Conservation (phyloP, 345 rosid species). For the Salix viminalis region DNA sequence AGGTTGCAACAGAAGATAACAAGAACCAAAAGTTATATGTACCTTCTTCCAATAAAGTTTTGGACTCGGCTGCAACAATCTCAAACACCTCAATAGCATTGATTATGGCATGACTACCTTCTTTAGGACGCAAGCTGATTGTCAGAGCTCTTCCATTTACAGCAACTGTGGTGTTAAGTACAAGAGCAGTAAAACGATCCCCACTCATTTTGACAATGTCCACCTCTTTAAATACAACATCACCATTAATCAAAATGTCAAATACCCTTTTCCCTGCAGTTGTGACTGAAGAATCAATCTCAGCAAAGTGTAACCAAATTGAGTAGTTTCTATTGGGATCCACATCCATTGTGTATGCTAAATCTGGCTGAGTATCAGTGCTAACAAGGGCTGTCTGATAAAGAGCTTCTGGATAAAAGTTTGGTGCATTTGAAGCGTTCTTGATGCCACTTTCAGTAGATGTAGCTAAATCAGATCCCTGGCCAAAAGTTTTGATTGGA, state of each 20-base stretch:
- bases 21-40: not conserved
- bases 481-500: constrained; percentile 53
- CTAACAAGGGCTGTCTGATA: constrained; percentile 76
- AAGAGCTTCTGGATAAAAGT: constrained; percentile 81
- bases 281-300: constrained; percentile 68
- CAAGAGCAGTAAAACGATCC: constrained; percentile 59
- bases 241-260: constrained; percentile 76
- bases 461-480: constrained; percentile 49
- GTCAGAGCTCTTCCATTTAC: constrained; percentile 82
- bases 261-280: constrained; percentile 70
- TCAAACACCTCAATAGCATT: constrained; percentile 94
- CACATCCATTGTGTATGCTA: constrained; percentile 68
- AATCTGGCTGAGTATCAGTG: constrained; percentile 61
- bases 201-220: constrained; percentile 73
- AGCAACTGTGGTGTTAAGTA: constrained; percentile 68
- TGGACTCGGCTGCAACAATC: constrained; percentile 58
- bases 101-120: constrained; percentile 58
- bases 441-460: constrained; percentile 63
- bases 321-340: constrained; percentile 92
- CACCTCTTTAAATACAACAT: constrained; percentile 42
- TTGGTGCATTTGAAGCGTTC: constrained; percentile 64
- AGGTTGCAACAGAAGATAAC: not conserved
- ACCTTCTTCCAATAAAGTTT: constrained; percentile 84
- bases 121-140: constrained; percentile 61
- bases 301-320: constrained; percentile 90